phyloP scores from a whole-genome alignment of 2,329 filamentous ascomycete species.

The Fusarium musae region DNA sequence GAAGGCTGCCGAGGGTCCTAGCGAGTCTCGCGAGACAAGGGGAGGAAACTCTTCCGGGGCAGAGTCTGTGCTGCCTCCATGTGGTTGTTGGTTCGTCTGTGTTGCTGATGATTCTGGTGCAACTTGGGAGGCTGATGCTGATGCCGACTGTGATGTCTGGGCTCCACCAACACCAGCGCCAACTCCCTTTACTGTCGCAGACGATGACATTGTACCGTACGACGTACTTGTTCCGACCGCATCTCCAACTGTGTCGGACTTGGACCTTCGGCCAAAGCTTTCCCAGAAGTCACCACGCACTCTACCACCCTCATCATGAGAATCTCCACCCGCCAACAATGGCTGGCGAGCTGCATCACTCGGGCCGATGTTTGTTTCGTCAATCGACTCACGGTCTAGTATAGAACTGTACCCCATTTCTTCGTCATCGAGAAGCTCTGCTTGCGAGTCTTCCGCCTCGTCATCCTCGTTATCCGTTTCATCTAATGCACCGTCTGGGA shows the following conservation, averaged over 20 bases:
- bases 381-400: conserved; percentile 44
- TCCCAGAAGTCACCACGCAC: conserved; percentile 30
- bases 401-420: conserved; percentile 41
- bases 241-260: conserved; percentile 11
- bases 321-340: conserved; percentile 30
- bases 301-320: conserved; percentile 12
- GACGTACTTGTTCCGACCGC: conserved; percentile 39
- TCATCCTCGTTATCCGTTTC: conserved; percentile 48
- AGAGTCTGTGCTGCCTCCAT: conserved; percentile 3
- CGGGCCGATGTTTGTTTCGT: conserved; percentile 39
- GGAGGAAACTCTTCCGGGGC: conserved; percentile 40
- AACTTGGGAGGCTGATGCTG: conserved; percentile 13
- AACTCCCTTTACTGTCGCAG: conserved; percentile 35
- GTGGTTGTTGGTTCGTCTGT: background rate
- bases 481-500: conserved; percentile 71
- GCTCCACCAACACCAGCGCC: conserved; percentile 9
- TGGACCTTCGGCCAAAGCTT: conserved; percentile 25
- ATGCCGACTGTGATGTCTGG: conserved; percentile 9
- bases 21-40: conserved; percentile 28
- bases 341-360: conserved; percentile 35
- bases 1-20: conserved; percentile 5
- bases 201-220: conserved; percentile 50
- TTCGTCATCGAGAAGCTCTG: conserved; percentile 46
- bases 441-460: conserved; percentile 48
- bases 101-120: conserved; percentile 14